Evolutionary conservation across 176 grass and related monocot genomes (phyloP), one percentile per base, ranked within the genome.

Genomic region (Secale cereale): DNA sequence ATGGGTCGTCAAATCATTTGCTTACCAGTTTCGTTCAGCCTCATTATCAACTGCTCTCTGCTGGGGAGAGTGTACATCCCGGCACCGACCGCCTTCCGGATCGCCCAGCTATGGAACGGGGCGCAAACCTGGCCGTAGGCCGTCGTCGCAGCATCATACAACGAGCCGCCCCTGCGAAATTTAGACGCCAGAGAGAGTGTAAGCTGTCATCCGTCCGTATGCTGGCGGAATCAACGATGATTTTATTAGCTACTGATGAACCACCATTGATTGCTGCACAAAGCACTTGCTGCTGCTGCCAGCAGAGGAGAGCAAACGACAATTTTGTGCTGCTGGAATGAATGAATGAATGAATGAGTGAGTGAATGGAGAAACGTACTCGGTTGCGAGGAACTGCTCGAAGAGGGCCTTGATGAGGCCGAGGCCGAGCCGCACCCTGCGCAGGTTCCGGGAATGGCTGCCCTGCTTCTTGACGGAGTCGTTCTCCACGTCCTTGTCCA

Each of bases 81-180:
- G 48, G 91, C 97, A 14, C 89, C 88, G 75, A 99, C 97, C 14
- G 97, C 93, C 82, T 92, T 96, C 69, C 97, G 93, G 80, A 99
- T 82, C 25, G 93, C 89, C 97, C 97, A 99, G 83, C 88, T 87
- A 79, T 99, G 97, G 41, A 96, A 99, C 5, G 97, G 97, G 40
- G 97, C 93, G 77, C 93, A 99, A n/a, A 99, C 97, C 90, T 92
- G 90, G 27, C 84, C 93, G 46, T 99, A 99, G 73, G 97, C 97
- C 52, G 70, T 92, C 68, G 97, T 92, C 3, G 97, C 97, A 80
- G 93, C 97, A 68, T 94, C 94, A 87, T 94, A 94, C 65, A 96
- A 75, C 17, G 97, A 89, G 64, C 71, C 93, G 74, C 71, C 93
- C 35, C 94, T 99, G 89, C 72, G 86, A 77, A 80, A 10, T 64